Conservation (phyloP, 768 basidiomycete genomes). For the Leccinum arenicola region DNA sequence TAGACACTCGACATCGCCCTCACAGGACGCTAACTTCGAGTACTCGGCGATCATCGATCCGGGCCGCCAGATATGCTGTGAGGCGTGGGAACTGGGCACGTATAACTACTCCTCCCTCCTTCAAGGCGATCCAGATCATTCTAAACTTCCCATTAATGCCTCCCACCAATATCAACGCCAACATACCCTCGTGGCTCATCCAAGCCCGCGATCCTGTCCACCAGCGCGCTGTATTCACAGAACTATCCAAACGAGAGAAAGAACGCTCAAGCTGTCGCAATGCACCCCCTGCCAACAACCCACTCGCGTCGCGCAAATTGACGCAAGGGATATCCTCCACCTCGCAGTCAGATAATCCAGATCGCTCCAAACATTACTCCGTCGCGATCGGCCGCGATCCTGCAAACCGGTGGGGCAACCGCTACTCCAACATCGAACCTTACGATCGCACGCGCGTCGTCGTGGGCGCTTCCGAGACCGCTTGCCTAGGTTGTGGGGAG, state of each 20-base stretch:
- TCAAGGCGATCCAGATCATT: neutral
- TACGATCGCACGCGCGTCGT: slow-evolving; percentile 80
- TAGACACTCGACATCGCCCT: slow-evolving; percentile 21
- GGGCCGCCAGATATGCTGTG: neutral
- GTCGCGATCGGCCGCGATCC: slow-evolving; percentile 46
- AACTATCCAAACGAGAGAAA: slow-evolving; percentile 39
- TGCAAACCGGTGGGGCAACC: slow-evolving; percentile 51
- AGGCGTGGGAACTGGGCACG: neutral
- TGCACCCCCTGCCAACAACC: slow-evolving; percentile 13
- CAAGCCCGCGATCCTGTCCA: slow-evolving; percentile 9
- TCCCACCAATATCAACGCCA: neutral
- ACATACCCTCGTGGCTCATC: slow-evolving; percentile 17
- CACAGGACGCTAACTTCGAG: too few species aligned
- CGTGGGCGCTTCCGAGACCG: slow-evolving; percentile 32
- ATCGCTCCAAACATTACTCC: slow-evolving; percentile 50
- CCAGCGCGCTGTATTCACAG: slow-evolving; percentile 31
- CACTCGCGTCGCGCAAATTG: slow-evolving; percentile 5
- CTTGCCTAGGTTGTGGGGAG: slow-evolving; percentile 20
- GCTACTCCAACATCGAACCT: slow-evolving; percentile 71
- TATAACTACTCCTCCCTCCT: neutral
- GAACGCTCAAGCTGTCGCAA: slow-evolving; percentile 32
- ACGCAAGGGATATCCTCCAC: slow-evolving; percentile 5
- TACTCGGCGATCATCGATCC: neutral
- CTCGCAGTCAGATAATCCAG: slow-evolving; percentile 12
- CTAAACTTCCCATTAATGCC: neutral